phyloP scores from a whole-genome alignment of 1,139 yeast genomes.

The Debaryomyces nepalensis region DNA sequence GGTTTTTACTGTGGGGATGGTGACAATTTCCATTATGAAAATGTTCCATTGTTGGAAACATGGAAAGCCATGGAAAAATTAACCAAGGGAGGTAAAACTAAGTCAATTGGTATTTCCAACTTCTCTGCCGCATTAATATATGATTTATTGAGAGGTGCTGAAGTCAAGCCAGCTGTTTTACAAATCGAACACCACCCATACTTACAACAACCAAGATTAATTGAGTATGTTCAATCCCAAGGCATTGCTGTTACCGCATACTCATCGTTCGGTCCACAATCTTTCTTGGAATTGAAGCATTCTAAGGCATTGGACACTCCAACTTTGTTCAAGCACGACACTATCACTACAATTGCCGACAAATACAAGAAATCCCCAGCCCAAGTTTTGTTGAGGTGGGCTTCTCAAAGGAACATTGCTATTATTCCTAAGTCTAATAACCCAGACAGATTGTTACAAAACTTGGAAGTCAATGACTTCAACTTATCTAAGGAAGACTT shows the following conservation, averaged over 20 bases:
- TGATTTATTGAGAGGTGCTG: slow-evolving; percentile 74
- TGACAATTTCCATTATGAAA: slow-evolving; percentile 59
- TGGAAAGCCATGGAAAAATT: slow-evolving; percentile 78
- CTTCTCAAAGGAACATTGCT: slow-evolving; percentile 72
- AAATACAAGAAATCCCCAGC: slow-evolving; percentile 58
- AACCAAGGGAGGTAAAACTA: slow-evolving; percentile 62
- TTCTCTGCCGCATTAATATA: slow-evolving; percentile 70
- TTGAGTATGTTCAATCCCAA: slow-evolving; percentile 63
- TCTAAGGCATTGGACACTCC: slow-evolving; percentile 57
- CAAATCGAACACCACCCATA: slow-evolving; percentile 96
- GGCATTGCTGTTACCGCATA: slow-evolving; percentile 79
- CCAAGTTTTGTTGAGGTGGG: slow-evolving; percentile 79
- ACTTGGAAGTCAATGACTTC: slow-evolving; percentile 59
- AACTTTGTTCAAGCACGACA: slow-evolving; percentile 58
- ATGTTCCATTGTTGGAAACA: slow-evolving; percentile 75
- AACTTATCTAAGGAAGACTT: slow-evolving; percentile 60
- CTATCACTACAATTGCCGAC: slow-evolving; percentile 56
- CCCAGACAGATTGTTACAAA: slow-evolving; percentile 60
- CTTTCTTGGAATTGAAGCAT: slow-evolving; percentile 62
- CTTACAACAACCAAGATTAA: slow-evolving; percentile 72
- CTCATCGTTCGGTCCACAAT: slow-evolving; percentile 84
- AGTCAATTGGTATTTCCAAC: slow-evolving; percentile 84
- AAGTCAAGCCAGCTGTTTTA: slow-evolving; percentile 75
- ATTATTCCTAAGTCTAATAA: slow-evolving; percentile 78
- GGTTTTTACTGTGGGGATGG: slow-evolving; percentile 70